Percentiles rank a stretch among this genome's conserved stretches.
phyloP scores from a whole-genome alignment of 176 grass and related monocot genomes.

The Aegilops longissima region DNA sequence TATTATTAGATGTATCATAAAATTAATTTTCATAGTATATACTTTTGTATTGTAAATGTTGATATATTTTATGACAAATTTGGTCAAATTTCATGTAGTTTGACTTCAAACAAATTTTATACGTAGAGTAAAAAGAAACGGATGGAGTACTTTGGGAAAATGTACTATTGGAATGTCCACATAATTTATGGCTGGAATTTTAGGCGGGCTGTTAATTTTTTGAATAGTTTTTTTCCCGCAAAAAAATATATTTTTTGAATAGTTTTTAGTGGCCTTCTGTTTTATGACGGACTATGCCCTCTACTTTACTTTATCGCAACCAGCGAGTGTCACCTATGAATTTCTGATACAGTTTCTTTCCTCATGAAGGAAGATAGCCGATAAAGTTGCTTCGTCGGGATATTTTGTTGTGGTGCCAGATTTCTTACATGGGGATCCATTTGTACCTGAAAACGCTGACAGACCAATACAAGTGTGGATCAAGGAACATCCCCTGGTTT shows the following conservation, averaged over 20 bases:
- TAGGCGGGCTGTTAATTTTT: not conserved
- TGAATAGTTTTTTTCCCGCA: no score
- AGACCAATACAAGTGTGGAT: constrained; percentile 47
- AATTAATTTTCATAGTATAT: no score
- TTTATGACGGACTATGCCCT: not conserved
- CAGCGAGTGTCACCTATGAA: not conserved
- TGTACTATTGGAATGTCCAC: not conserved
- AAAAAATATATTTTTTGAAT: no score
- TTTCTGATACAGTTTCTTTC: not conserved
- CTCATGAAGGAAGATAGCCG: constrained; percentile 68
- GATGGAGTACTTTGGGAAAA: not conserved
- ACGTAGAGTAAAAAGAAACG: no score
- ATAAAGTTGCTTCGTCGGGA: constrained; percentile 60
- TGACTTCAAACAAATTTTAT: no score
- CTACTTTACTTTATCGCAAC: not conserved
- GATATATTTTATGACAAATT: no score
- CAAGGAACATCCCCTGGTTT: constrained; percentile 52
- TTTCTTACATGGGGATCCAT: constrained; percentile 71
- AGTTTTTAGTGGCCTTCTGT: not conserved
- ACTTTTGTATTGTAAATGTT: no score
- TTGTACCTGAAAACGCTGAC: constrained; percentile 39
- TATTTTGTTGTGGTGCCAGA: constrained; percentile 78
- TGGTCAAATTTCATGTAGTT: no score
- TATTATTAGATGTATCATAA: no score
- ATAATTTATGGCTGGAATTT: not conserved